These are phyloP conservation scores for Apiospora pterosperma DNA, from an alignment of 2,329 filamentous ascomycete species.

Conservation along the genomic window DNA sequence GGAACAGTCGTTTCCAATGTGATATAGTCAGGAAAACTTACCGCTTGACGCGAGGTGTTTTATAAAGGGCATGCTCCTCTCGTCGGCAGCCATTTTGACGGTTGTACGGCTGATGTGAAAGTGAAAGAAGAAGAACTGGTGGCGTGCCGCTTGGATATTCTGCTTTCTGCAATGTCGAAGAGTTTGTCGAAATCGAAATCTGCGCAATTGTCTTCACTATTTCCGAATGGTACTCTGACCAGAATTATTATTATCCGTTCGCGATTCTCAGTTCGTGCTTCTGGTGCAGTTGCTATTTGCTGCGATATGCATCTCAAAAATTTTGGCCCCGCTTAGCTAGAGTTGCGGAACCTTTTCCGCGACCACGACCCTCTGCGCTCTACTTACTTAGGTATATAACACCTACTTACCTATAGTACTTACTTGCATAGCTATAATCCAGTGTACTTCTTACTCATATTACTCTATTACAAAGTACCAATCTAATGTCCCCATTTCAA, in stretches of 20 bases:
- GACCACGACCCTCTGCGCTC: neutral
- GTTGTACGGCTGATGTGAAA: neutral
- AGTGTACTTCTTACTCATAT: too few relatives aligned
- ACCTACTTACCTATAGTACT: too few relatives aligned
- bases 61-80: constrained; percentile 67
- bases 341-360: neutral
- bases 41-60: constrained; percentile 82
- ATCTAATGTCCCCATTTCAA: too few relatives aligned
- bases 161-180: neutral
- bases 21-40: constrained; percentile 36
- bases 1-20: neutral
- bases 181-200: neutral
- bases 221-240: neutral
- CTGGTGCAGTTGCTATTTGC: neutral
- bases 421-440: too few relatives aligned
- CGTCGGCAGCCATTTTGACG: constrained; percentile 30
- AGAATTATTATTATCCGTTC: neutral
- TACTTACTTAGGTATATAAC: neutral
- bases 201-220: neutral
- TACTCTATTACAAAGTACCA: too few relatives aligned
- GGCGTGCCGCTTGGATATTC: neutral
- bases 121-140: too few relatives aligned
- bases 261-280: neutral
- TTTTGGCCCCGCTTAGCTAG: neutral
- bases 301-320: neutral